Conservation (phyloP, 1,284 basidiomycete genomes). For the Psilocybe mexicana region DNA sequence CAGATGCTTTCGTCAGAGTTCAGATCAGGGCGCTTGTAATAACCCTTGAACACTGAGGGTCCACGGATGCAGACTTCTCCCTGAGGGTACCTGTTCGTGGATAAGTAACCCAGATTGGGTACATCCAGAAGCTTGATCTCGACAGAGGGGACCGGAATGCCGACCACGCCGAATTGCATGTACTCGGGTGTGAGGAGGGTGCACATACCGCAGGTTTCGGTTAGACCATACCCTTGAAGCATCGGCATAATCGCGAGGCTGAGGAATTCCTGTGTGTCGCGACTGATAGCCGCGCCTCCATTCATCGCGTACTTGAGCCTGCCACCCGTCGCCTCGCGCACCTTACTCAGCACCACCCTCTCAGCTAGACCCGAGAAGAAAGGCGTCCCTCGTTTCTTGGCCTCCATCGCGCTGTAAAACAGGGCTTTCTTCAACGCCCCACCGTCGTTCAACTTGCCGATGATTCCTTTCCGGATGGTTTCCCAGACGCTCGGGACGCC, state of each 20-base stretch:
- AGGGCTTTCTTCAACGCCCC: constrained; percentile 69
- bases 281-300: constrained; percentile 84
- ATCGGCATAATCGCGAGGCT: constrained; percentile 75
- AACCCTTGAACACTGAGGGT: constrained; percentile 69
- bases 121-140: constrained; percentile 89
- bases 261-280: constrained; percentile 90
- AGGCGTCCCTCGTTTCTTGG: constrained; percentile 70
- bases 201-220: constrained; percentile 89
- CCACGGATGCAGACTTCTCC: constrained; percentile 88
- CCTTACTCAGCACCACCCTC: constrained; percentile 70
- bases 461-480: constrained; percentile 89
- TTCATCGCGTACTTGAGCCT: constrained; percentile 75
- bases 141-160: constrained; percentile 80
- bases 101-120: constrained; percentile 75
- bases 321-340: constrained; percentile 85
- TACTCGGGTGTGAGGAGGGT: constrained; percentile 79
- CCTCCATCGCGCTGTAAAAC: constrained; percentile 67
- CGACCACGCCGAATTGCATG: constrained; percentile 76
- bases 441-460: constrained; percentile 69
- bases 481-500: constrained; percentile 93
- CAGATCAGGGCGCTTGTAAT: constrained; percentile 89
- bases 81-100: constrained; percentile 66
- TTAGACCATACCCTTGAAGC: constrained; percentile 93
- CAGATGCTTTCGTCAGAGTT: constrained; percentile 81
- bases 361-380: constrained; percentile 71